A percentile compares a stretch with the other conserved stretches of the same genome.
These are phyloP conservation scores for Cladosporium sp. DNA, from an alignment of 2,329 filamentous ascomycete genomes.

Conservation along the genomic window DNA sequence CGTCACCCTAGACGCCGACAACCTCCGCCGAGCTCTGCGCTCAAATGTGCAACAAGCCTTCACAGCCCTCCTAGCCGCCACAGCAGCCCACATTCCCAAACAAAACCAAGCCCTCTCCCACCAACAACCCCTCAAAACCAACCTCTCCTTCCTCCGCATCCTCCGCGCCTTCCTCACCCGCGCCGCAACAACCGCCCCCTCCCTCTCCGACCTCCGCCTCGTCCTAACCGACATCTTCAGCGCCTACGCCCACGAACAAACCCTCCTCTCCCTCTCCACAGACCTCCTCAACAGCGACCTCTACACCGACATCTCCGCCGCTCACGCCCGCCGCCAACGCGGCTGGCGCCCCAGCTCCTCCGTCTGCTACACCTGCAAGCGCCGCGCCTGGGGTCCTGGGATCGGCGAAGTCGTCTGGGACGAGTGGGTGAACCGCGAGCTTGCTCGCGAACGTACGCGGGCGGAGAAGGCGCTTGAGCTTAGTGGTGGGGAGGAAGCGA, in stretches of 20 bases:
- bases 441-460: slow-evolving; percentile 45
- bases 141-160: slow-evolving; percentile 79
- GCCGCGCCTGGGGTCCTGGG: slow-evolving; percentile 84
- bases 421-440: slow-evolving; percentile 69
- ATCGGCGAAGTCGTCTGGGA: slow-evolving; percentile 75
- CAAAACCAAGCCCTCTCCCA: slow-evolving; percentile 17
- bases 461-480: slow-evolving; percentile 42
- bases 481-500: slow-evolving; percentile 37
- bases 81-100: slow-evolving; percentile 48
- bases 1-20: slow-evolving; percentile 55
- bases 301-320: slow-evolving; percentile 77
- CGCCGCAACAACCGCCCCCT: slow-evolving; percentile 78
- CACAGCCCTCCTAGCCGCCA: slow-evolving; percentile 77
- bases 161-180: slow-evolving; percentile 84
- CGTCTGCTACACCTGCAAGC: slow-evolving; percentile 82
- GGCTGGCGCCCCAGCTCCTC: slow-evolving; percentile 89
- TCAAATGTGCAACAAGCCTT: slow-evolving; percentile 87
- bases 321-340: slow-evolving; percentile 71
- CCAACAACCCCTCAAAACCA: slow-evolving; percentile 36
- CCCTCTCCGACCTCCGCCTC: slow-evolving; percentile 78
- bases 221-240: slow-evolving; percentile 90
- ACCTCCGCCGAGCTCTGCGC: slow-evolving; percentile 68
- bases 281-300: slow-evolving; percentile 84
- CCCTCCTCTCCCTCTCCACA: slow-evolving; percentile 81
- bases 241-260: slow-evolving; percentile 93